Conservation (phyloP, 2,329 filamentous ascomycete genomes). For the Knufia petricola region DNA sequence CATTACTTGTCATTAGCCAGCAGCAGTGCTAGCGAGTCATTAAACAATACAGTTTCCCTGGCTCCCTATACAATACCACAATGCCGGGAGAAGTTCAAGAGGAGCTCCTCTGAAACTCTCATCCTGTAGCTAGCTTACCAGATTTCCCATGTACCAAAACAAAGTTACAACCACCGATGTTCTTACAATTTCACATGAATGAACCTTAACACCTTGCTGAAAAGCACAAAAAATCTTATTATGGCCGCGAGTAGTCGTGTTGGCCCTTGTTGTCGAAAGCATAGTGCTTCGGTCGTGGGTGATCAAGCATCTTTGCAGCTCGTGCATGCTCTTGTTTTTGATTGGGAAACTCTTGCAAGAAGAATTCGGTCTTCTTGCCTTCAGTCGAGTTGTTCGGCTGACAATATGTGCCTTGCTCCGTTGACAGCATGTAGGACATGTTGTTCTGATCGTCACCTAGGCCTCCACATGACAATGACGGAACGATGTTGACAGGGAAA, state of each 20-base stretch:
- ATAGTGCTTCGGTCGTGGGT: slow-evolving; percentile 34
- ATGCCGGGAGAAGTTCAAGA: too few species aligned
- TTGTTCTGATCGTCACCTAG: slow-evolving; percentile 27
- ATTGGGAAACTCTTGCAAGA: slow-evolving; percentile 37
- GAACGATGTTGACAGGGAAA: slow-evolving; percentile 32
- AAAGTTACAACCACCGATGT: too few species aligned
- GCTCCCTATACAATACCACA: too few species aligned
- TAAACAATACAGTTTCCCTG: too few species aligned
- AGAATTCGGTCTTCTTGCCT: slow-evolving; percentile 32
- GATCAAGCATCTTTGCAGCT: slow-evolving; percentile 33
- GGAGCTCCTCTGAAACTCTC: too few species aligned
- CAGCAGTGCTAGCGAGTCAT: too few species aligned
- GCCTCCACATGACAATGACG: slow-evolving; percentile 26
- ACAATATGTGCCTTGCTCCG: slow-evolving; percentile 17
- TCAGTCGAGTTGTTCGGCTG: slow-evolving; percentile 20
- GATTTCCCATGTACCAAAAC: too few species aligned
- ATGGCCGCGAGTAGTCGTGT: slow-evolving; percentile 25
- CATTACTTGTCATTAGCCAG: too few species aligned
- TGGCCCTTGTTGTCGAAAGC: slow-evolving; percentile 36
- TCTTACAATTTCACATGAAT: too few species aligned
- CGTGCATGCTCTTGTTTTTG: slow-evolving; percentile 36
- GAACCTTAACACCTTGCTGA: slow-evolving; percentile 3
- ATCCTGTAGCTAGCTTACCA: too few species aligned
- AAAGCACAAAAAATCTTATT: neutral
- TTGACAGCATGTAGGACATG: slow-evolving; percentile 22